These are phyloP conservation scores for Wickerhamiella pararugosa DNA, from an alignment of 1,139 yeast genomes.

Conservation along the genomic window DNA sequence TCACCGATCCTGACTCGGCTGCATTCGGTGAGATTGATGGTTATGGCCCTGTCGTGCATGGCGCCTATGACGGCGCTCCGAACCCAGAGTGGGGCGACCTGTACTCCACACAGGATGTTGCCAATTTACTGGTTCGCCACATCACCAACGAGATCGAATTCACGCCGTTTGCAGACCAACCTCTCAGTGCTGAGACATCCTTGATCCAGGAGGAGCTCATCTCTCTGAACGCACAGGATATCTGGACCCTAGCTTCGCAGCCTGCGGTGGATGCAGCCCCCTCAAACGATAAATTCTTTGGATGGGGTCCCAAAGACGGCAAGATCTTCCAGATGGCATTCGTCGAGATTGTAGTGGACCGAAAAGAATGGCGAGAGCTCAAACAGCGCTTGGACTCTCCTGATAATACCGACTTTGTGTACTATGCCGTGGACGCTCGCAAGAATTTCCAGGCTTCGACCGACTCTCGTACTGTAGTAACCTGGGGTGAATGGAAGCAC, in stretches of 20 bases:
- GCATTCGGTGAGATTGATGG: slow-evolving; percentile 96
- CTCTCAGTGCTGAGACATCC: slow-evolving; percentile 78
- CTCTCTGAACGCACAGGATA: slow-evolving; percentile 56
- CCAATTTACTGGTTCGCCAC: slow-evolving; percentile 55
- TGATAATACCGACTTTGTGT: slow-evolving; percentile 22
- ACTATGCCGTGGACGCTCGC: slow-evolving; percentile 14
- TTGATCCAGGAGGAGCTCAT: slow-evolving; percentile 82
- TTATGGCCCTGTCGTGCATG: slow-evolving; percentile 79
- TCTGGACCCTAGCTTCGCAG: slow-evolving; percentile 86
- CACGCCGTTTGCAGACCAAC: slow-evolving; percentile 85
- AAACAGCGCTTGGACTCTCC: slow-evolving; percentile 20
- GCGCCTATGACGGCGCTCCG: slow-evolving; percentile 57
- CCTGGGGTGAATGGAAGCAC: slow-evolving; percentile 90
- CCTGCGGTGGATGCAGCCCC: slow-evolving; percentile 72
- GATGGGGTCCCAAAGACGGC: slow-evolving; percentile 93
- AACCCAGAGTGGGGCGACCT: slow-evolving; percentile 62
- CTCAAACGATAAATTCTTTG: slow-evolving; percentile 74
- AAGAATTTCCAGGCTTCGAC: slow-evolving; percentile 28
- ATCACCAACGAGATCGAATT: slow-evolving; percentile 60
- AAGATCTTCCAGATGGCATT: slow-evolving; percentile 86
- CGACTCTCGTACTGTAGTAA: slow-evolving; percentile 39
- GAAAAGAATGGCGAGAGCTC: slow-evolving; percentile 50
- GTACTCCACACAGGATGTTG: slow-evolving; percentile 43
- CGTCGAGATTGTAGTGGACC: slow-evolving; percentile 71
- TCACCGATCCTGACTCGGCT: slow-evolving; percentile 94